Conservation (phyloP, 768 basidiomycete genomes). For the Kwoniella dendrophila region DNA sequence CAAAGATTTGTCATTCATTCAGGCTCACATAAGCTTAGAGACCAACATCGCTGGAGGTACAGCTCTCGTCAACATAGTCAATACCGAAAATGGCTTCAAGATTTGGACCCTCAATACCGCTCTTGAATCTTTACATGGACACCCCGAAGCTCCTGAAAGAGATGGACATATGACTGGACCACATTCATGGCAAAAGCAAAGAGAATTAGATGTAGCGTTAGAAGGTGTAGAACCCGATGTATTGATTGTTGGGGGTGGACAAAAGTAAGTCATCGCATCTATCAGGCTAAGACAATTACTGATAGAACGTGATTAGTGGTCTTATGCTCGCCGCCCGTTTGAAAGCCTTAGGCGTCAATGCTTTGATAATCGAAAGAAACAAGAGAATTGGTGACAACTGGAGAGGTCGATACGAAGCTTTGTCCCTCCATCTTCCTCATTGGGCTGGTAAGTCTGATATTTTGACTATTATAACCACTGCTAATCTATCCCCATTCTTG, state of each 20-base stretch:
- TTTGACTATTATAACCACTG: background rate
- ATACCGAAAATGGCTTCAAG: slow-evolving; percentile 62
- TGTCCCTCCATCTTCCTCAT: slow-evolving; percentile 62
- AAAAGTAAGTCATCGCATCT: slow-evolving; percentile 24
- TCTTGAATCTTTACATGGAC: slow-evolving; percentile 62
- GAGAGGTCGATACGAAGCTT: slow-evolving; percentile 64
- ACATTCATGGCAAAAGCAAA: slow-evolving; percentile 15
- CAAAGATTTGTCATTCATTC: slow-evolving; percentile 64
- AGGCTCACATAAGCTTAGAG: slow-evolving; percentile 64
- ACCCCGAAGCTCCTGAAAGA: slow-evolving; percentile 57
- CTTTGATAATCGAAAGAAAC: slow-evolving; percentile 64
- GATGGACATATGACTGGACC: slow-evolving; percentile 26
- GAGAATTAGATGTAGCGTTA: background rate
- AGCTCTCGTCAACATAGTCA: slow-evolving; percentile 65
- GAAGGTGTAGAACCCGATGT: slow-evolving; percentile 28
- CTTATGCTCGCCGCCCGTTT: slow-evolving; percentile 66
- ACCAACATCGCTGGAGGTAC: slow-evolving; percentile 60
- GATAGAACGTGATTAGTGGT: slow-evolving; percentile 57
- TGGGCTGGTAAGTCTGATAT: slow-evolving; percentile 5
- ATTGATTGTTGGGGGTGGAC: slow-evolving; percentile 31
- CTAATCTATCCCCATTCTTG: background rate
- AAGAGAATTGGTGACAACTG: slow-evolving; percentile 47
- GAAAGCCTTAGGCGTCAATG: slow-evolving; percentile 62
- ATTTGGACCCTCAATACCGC: slow-evolving; percentile 65
- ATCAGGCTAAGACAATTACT: background rate